These are phyloP conservation scores for Lippia alba DNA, from an alignment of 305 asterid genomes.

Conservation along the genomic window DNA sequence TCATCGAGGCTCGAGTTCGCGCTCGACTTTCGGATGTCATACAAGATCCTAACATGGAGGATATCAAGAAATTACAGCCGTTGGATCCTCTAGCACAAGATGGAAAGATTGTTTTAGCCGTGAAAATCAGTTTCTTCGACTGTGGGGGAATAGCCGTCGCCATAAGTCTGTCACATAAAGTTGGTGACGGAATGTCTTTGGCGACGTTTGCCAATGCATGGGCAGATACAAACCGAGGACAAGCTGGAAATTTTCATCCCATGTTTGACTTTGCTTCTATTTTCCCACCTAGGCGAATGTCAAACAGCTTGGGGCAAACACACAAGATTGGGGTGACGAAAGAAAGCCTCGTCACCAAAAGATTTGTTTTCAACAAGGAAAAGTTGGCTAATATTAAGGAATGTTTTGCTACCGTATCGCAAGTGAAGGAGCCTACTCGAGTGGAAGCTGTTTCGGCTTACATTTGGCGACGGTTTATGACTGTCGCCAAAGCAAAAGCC, in stretches of 20 bases:
- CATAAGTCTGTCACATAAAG: not conserved
- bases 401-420: not conserved
- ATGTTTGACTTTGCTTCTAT: not conserved
- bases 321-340: not conserved
- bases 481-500: not conserved
- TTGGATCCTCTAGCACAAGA: not conserved
- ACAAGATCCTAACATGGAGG: not conserved
- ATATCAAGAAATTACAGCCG: not conserved
- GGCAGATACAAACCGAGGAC: too few species aligned
- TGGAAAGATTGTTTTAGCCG: not conserved
- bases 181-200: not conserved
- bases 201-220: not conserved
- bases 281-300: not conserved
- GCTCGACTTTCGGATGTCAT: not conserved
- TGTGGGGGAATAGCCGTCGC: not conserved
- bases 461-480: slow-evolving; percentile 36
- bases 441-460: not conserved
- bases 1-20: not conserved
- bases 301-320: not conserved
- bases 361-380: not conserved
- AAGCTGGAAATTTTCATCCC: not conserved
- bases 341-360: not conserved
- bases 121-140: not conserved
- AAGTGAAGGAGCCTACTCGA: not conserved
- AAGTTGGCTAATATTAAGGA: not conserved